A percentile compares a stretch with the other conserved stretches of the same genome.
Evolutionary conservation across 257 asterid genomes (phyloP).

Genomic region (Lycium ferocissimum): DNA sequence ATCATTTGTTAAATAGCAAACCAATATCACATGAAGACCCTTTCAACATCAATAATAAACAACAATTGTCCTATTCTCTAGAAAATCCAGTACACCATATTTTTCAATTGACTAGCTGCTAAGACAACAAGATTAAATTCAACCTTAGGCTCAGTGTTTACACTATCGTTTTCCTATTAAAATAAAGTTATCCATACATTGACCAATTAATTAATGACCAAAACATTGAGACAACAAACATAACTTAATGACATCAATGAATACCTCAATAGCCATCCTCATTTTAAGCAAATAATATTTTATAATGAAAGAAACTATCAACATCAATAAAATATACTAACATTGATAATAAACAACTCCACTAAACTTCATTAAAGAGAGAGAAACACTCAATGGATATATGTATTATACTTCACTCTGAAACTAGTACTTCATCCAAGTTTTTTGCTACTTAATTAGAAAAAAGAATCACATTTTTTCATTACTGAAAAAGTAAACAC

Average conservation of each 20-base stretch:
- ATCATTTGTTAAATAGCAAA: background rate
- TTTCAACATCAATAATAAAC: constrained; percentile 19
- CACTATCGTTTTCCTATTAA: background rate
- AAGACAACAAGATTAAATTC: background rate
- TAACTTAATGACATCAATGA: constrained; percentile 33
- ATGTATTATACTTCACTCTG: constrained; percentile 29
- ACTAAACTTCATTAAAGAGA: constrained; percentile 34
- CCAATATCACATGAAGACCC: constrained; percentile 13
- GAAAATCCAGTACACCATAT: background rate
- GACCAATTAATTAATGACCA: constrained; percentile 25
- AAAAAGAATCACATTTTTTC: constrained; percentile 32
- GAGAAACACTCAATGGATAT: constrained; percentile 28
- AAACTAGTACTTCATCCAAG: constrained; percentile 26
- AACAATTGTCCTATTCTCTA: background rate
- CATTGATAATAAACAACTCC: constrained; percentile 32
- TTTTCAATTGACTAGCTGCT: background rate
- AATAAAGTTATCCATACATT: background rate
- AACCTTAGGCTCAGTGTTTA: background rate
- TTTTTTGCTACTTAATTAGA: constrained; percentile 15
- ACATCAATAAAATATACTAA: constrained; percentile 31
- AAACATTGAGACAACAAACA: constrained; percentile 33
- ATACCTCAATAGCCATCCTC: constrained; percentile 17
- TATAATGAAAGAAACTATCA: constrained; percentile 21
- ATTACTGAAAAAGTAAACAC: constrained; percentile 32
- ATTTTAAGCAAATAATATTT: constrained; percentile 26